These are phyloP conservation scores for Biscogniauxia marginata DNA, from an alignment of 2,329 filamentous ascomycete genomes.

Conservation along the genomic window DNA sequence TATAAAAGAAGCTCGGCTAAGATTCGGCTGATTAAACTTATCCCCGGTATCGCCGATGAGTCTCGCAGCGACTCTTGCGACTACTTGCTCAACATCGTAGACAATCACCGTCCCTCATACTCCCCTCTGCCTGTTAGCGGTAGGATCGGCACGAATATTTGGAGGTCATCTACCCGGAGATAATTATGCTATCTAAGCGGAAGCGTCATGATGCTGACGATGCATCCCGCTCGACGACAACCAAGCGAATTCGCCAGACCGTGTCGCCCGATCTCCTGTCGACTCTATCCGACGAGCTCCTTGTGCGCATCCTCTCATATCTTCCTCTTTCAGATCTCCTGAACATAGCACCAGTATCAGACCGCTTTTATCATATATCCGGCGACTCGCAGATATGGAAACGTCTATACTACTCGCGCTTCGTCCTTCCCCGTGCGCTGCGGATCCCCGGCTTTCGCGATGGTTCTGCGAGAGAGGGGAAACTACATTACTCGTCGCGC, in stretches of 20 bases:
- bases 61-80: not conserved
- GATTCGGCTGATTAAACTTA: not conserved
- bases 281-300: conserved; percentile 78
- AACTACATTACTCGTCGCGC: conserved; percentile 45
- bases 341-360: conserved; percentile 64
- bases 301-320: conserved; percentile 78
- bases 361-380: conserved; percentile 69
- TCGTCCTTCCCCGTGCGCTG: conserved; percentile 77
- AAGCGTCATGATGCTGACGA: conserved; percentile 21
- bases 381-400: conserved; percentile 91
- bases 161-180: not conserved
- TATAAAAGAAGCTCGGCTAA: not conserved
- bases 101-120: too few relatives aligned
- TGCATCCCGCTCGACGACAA: conserved; percentile 13
- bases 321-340: conserved; percentile 70
- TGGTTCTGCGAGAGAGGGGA: conserved; percentile 33
- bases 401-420: conserved; percentile 79
- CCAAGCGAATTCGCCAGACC: conserved; percentile 44
- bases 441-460: conserved; percentile 66
- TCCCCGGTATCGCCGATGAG: not conserved
- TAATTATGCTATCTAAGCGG: conserved; percentile 22
- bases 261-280: conserved; percentile 61
- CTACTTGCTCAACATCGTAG: not conserved
- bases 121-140: too few relatives aligned
- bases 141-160: too few relatives aligned